A percentile compares a stretch with the other conserved stretches of the same genome.
Conservation (phyloP, 495 filamentous ascomycete genomes). For the Haplographium delicatum region DNA sequence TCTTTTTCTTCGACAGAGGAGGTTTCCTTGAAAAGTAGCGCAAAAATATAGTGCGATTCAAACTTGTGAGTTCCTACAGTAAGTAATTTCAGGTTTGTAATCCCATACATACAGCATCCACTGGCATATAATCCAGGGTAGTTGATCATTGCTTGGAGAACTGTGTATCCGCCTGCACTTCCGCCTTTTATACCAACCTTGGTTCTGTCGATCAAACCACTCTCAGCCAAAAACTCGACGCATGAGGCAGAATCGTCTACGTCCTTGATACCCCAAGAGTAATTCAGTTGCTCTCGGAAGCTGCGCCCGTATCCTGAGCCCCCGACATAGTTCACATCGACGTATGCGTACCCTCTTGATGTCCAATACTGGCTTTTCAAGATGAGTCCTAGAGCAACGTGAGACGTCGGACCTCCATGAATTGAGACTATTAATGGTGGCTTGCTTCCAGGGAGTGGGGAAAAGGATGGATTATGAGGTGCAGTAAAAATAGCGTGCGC, state of each 20-base stretch:
- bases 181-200: slow-evolving; percentile 42
- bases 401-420: slow-evolving; percentile 46
- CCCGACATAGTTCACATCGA: slow-evolving; percentile 44
- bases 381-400: slow-evolving; percentile 27
- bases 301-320: slow-evolving; percentile 42
- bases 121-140: slow-evolving; percentile 33
- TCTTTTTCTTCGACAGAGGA: slow-evolving; percentile 32
- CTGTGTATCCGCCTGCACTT: slow-evolving; percentile 45
- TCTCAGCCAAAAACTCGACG: slow-evolving; percentile 33
- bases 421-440: slow-evolving; percentile 41
- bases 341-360: slow-evolving; percentile 44
- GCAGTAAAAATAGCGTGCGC: slow-evolving; percentile 40
- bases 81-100: slow-evolving; percentile 38
- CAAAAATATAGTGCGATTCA: slow-evolving; percentile 42
- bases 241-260: slow-evolving; percentile 39
- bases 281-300: slow-evolving; percentile 39
- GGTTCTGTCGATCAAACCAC: slow-evolving; percentile 30
- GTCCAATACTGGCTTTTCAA: slow-evolving; percentile 45
- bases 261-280: slow-evolving; percentile 41
- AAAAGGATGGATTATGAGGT: slow-evolving; percentile 38
- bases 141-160: slow-evolving; percentile 34
- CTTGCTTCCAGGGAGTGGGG: slow-evolving; percentile 22
- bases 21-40: slow-evolving; percentile 31
- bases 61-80: slow-evolving; percentile 46
- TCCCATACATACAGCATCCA: slow-evolving; percentile 39